Base-by-base conservation (phyloP, 768 basidiomycete species). In the Auriscalpium vulgare region DNA sequence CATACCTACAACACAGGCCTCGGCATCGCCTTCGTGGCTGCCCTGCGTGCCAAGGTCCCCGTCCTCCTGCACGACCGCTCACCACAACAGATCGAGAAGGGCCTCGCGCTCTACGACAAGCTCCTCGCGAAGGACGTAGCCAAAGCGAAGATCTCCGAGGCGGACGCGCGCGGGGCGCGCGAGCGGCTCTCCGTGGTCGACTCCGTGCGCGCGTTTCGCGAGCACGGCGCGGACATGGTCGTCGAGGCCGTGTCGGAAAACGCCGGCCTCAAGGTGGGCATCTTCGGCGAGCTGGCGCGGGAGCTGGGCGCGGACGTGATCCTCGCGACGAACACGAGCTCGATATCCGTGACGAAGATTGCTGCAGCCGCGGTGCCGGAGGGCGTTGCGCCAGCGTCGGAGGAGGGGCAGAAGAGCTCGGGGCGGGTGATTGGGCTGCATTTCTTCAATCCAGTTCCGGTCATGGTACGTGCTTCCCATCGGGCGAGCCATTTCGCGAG, bases 401-500 rank as follows among this genome's bases (percentile, higher is more conserved):
- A 78, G 37, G 76, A 78, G 61, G 90, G 87, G 8, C 81, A 78
- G 68, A 72, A 71, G 58, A 80, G 75, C 56, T 80, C 93, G 4
- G 75, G 82, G 47, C 79, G 92, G 47, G 91, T 94, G 43, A 90
- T 97, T 51, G 93, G 86, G 11, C 74, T 95, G 44, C 93, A 95
- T 68, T 97, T 94, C 76, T 95, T 97, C 75, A 95, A 97, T 65
- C 95, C 95, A 4, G 95, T 97, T 4, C 95, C 95, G 3, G 89
- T 95, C 36, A 97, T 97, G 94, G 90, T 91, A 66, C 51, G 80
- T 61, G 48, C 29, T 29, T 29, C 29, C 29, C 11, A 23, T 16
- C 13, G 35, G 49, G 10, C 38, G 8, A 40, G 46, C 10, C 9
- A 8, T 34, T 36, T 43, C 29, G 14, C 10, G n/a, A 46, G 10